Percentiles rank a stretch among this genome's conserved stretches.
Evolutionary conservation across 2,329 filamentous ascomycete genomes (phyloP).

Genomic region (Aspergillus ruber): DNA sequence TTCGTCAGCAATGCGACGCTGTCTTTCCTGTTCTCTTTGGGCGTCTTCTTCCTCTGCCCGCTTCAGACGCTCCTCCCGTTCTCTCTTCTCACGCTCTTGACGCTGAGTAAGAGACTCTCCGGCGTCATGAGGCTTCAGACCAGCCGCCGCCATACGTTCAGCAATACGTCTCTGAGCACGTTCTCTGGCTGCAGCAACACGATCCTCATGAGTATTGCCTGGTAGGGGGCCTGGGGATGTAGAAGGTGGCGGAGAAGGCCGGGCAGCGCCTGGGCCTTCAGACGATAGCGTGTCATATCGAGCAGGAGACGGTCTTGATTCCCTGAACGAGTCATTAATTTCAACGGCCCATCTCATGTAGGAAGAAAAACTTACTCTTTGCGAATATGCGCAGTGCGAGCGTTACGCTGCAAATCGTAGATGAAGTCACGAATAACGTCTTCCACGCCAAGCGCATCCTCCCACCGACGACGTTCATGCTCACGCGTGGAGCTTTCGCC

Average conservation of each 20-base stretch:
- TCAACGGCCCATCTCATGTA: background rate
- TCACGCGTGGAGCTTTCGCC: slow-evolving; percentile 69
- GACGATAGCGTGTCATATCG: slow-evolving; percentile 47
- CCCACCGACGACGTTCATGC: slow-evolving; percentile 89
- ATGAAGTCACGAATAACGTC: slow-evolving; percentile 98
- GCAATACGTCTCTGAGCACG: slow-evolving; percentile 97
- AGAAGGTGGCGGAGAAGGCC: slow-evolving; percentile 42
- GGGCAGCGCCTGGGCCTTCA: slow-evolving; percentile 17
- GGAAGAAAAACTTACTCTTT: slow-evolving; percentile 44
- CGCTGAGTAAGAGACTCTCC: slow-evolving; percentile 78
- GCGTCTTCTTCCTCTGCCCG: slow-evolving; percentile 94
- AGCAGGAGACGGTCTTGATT: slow-evolving; percentile 47
- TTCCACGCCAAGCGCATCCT: slow-evolving; percentile 91
- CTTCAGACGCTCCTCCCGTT: slow-evolving; percentile 77
- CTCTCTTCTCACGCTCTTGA: slow-evolving; percentile 78
- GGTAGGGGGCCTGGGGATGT: slow-evolving; percentile 47
- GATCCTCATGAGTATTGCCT: slow-evolving; percentile 68
- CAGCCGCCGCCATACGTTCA: slow-evolving; percentile 85
- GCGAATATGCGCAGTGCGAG: slow-evolving; percentile 65
- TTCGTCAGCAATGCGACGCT: slow-evolving; percentile 74
- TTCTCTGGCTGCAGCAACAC: slow-evolving; percentile 92
- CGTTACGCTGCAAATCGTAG: slow-evolving; percentile 85
- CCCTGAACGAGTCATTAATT: slow-evolving; percentile 27
- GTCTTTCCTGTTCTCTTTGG: slow-evolving; percentile 78
- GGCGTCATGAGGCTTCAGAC: slow-evolving; percentile 78